phyloP scores from a whole-genome alignment of 176 grass and related monocot species.

The Cymbopogon citratus region DNA sequence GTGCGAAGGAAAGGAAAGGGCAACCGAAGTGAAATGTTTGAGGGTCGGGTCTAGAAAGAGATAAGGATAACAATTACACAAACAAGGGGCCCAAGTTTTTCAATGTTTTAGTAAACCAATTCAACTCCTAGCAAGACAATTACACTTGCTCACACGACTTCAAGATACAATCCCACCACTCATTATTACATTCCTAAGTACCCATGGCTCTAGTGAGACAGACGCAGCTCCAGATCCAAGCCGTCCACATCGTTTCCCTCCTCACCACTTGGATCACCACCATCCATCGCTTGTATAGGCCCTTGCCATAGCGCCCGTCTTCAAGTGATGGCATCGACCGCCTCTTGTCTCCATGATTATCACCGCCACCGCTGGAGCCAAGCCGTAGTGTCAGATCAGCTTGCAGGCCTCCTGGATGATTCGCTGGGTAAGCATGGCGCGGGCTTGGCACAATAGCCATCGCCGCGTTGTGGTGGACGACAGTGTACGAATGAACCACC shows the following conservation, averaged over 20 bases:
- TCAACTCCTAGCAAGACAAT: too few relatives aligned
- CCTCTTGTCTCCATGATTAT: background rate
- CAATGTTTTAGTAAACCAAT: too few relatives aligned
- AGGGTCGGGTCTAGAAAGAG: too few relatives aligned
- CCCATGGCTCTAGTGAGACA: background rate
- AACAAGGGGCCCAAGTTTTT: too few relatives aligned
- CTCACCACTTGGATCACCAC: background rate
- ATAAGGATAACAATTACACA: too few relatives aligned
- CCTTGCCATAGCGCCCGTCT: background rate
- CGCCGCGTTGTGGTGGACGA: background rate
- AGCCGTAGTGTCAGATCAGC: background rate
- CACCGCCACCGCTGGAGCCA: background rate
- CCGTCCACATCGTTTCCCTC: background rate
- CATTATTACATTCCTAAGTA: background rate
- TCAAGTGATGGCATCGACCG: background rate
- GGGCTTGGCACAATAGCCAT: too few relatives aligned
- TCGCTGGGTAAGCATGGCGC: background rate
- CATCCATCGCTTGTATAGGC: background rate
- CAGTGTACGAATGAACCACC: background rate
- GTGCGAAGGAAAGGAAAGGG: too few relatives aligned
- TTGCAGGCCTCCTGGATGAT: background rate
- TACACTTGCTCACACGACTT: too few relatives aligned
- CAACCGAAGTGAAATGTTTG: too few relatives aligned
- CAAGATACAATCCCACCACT: background rate
- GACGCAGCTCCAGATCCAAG: constrained; percentile 7